These are phyloP conservation scores for Erythrobasidium yunnanense DNA, from an alignment of 768 basidiomycete species.

Conservation along the genomic window DNA sequence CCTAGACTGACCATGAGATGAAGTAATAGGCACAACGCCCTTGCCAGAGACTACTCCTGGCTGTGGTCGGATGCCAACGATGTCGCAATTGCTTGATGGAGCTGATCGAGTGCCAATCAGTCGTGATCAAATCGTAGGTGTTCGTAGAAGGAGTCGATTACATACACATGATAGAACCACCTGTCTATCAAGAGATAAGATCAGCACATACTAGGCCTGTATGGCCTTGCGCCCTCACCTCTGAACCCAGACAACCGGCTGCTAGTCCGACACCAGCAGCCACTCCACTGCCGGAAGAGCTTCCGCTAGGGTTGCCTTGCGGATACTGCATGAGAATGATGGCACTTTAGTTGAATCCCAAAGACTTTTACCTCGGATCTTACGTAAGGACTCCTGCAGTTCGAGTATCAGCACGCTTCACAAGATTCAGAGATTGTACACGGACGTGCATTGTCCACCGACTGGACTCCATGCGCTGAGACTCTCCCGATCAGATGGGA, in stretches of 20 bases:
- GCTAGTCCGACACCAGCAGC: conserved; percentile 49
- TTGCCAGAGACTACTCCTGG: conserved; percentile 54
- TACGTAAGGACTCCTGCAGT: background rate
- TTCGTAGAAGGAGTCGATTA: too few species aligned
- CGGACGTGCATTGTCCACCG: conserved; percentile 49
- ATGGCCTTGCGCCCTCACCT: conserved; percentile 39
- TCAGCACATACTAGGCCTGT: background rate
- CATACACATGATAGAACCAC: conserved; percentile 47
- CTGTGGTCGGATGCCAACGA: conserved; percentile 55
- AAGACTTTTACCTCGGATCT: too few species aligned
- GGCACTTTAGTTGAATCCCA: too few species aligned
- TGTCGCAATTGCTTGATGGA: conserved; percentile 48
- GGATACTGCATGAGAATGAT: conserved; percentile 36
- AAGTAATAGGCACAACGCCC: conserved; percentile 45
- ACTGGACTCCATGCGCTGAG: conserved; percentile 54
- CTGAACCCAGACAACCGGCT: conserved; percentile 48
- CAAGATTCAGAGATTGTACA: too few species aligned
- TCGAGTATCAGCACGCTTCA: too few species aligned
- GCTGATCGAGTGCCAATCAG: conserved; percentile 1
- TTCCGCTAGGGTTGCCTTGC: conserved; percentile 51
- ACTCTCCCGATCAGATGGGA: conserved; percentile 16
- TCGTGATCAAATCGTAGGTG: background rate
- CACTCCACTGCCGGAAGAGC: conserved; percentile 54
- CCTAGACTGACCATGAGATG: background rate
- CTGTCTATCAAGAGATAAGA: conserved; percentile 19